Evolutionary conservation across 2,329 filamentous ascomycete genomes (phyloP).

Genomic region (Cercospora nicotianae): DNA sequence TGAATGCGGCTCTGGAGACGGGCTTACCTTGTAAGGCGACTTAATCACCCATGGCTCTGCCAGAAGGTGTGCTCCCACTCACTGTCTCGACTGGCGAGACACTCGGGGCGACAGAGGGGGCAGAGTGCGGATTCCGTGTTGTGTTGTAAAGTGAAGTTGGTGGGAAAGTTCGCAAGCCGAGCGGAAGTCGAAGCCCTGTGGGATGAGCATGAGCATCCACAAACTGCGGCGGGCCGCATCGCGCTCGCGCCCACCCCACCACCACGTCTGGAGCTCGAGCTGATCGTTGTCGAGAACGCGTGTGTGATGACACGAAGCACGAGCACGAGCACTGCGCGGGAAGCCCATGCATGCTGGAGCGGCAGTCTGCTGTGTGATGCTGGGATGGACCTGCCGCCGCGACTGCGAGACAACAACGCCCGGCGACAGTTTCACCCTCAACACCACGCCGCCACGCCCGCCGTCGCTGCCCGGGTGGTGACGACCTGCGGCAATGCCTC

Average conservation of each 20-base stretch:
- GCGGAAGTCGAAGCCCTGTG: background rate
- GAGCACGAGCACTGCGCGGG: background rate
- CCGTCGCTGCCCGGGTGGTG: background rate
- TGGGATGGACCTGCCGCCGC: background rate
- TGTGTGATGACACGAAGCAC: background rate
- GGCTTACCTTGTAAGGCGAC: background rate
- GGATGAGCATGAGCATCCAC: background rate
- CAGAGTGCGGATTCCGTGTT: background rate
- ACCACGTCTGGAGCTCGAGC: background rate
- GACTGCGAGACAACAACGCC: background rate
- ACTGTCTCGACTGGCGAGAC: background rate
- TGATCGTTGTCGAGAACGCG: background rate
- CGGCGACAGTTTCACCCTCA: background rate
- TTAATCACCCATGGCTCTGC: background rate
- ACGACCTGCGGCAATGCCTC: background rate
- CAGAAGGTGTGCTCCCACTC: background rate
- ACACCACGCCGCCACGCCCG: background rate
- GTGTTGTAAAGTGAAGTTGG: background rate
- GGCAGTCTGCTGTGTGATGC: background rate
- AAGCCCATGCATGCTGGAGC: background rate
- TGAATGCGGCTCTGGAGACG: background rate
- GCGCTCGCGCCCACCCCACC: background rate
- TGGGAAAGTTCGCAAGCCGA: background rate
- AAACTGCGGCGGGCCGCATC: background rate
- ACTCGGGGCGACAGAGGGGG: background rate